Conservation (phyloP, 345 rosid species). For the Citropsis articulata region DNA sequence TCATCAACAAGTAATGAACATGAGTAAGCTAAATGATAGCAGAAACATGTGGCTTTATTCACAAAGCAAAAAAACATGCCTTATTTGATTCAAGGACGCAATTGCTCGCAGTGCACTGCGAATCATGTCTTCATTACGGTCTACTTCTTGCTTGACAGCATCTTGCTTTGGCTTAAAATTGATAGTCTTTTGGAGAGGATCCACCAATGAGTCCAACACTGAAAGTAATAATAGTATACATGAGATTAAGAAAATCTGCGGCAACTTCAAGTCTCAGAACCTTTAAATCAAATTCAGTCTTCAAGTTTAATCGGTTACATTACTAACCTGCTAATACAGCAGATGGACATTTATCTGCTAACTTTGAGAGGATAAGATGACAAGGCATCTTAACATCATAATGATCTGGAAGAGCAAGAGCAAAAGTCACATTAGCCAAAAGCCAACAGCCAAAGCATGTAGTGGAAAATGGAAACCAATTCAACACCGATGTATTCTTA, state of each 20-base stretch:
- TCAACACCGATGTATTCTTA: neutral
- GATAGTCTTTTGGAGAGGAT: slow-evolving; percentile 89
- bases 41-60: neutral
- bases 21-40: neutral
- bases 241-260: neutral
- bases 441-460: neutral
- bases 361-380: slow-evolving; percentile 90
- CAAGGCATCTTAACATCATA: slow-evolving; percentile 98
- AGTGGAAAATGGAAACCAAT: neutral
- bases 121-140: slow-evolving; percentile 99
- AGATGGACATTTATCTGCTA: slow-evolving; percentile 92
- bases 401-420: slow-evolving; percentile 58
- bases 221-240: slow-evolving; percentile 17
- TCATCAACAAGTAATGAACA: neutral
- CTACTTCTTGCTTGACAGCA: slow-evolving; percentile 99
- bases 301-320: neutral
- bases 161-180: slow-evolving; percentile 95
- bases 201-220: slow-evolving; percentile 96
- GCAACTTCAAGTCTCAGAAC: neutral
- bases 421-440: slow-evolving; percentile 16
- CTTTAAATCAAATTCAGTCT: neutral
- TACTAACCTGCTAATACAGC: slow-evolving; percentile 88
- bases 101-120: slow-evolving; percentile 96
- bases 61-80: slow-evolving; percentile 35
- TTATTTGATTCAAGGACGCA: slow-evolving; percentile 81